These are phyloP conservation scores for Fusarium chuoi DNA, from an alignment of 2,329 filamentous ascomycete genomes.

Conservation along the genomic window DNA sequence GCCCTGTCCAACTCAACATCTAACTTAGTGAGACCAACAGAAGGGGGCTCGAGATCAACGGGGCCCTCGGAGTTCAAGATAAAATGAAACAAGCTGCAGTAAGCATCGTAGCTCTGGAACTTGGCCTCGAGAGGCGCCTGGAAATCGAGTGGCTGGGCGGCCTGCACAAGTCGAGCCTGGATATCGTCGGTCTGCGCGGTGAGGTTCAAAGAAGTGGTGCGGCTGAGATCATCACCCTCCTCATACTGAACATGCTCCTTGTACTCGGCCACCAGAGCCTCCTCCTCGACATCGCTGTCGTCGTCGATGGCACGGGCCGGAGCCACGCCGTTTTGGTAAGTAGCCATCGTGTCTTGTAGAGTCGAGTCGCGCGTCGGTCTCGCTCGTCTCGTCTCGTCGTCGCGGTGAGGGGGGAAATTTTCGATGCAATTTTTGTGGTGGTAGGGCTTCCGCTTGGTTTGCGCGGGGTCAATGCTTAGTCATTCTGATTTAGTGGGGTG, in stretches of 20 bases:
- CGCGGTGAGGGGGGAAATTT: conserved; percentile 51
- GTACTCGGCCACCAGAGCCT: conserved; percentile 95
- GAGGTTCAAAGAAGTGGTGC: conserved; percentile 74
- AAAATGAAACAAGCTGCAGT: conserved; percentile 99
- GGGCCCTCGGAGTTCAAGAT: conserved; percentile 99
- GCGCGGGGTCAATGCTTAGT: conserved; percentile 23
- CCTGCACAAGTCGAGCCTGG: conserved; percentile 88
- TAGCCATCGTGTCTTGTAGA: conserved; percentile 62
- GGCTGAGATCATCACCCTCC: conserved; percentile 83
- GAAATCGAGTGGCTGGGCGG: conserved; percentile 95
- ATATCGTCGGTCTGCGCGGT: conserved; percentile 87
- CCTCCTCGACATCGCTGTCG: conserved; percentile 95
- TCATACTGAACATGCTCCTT: conserved; percentile 95
- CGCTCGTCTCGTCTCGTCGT: conserved; percentile 42
- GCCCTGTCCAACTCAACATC: conserved; percentile 23
- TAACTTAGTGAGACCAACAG: conserved; percentile 69
- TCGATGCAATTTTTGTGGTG: conserved; percentile 49
- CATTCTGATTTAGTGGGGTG: conserved; percentile 39
- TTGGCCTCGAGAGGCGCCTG: conserved; percentile 95
- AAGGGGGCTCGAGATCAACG: conserved; percentile 95
- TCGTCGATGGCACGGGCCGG: conserved; percentile 73
- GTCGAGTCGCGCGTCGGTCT: conserved; percentile 46
- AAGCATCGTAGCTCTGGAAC: conserved; percentile 98
- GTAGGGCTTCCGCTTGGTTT: conserved; percentile 53
- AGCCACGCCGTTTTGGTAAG: conserved; percentile 69